Evolutionary conservation across 2,329 filamentous ascomycete genomes (phyloP), one percentile per base, ranked within the genome.

Genomic region (Raffaelea arxii): DNA sequence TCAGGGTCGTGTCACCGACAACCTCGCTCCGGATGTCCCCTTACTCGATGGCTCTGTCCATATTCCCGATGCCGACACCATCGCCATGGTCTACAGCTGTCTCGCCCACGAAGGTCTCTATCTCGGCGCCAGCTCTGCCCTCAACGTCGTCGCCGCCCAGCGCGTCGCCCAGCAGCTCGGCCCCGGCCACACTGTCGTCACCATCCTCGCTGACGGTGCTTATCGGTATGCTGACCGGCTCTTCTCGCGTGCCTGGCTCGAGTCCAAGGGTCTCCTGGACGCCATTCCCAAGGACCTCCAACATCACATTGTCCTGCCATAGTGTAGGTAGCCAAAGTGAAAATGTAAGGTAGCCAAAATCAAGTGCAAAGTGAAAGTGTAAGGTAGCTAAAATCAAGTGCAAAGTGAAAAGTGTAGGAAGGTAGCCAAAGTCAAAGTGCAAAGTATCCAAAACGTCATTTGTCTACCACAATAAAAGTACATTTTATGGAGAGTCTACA

Each of bases 41-140:
- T 72, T 94, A 39, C 60, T 97, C 16, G 92, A 97, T 66, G 90
- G 84, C 49, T 87, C 88, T 30, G 60, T 98, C 58, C 75, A 82
- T 62, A 88, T 98, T 55, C 76, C 80, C 51, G 92, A 98, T 62
- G 89, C 92, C 70, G 90, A 94, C 77, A 94, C 82, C 58, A 91
- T 98, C 56, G 87, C 86, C 66, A 97, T 96, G 92, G 88, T 98
- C 39, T 98, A 97, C 70, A 75, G 91, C 53, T 95, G 91, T 61
- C 71, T 98, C 52, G 90, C 97, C 59, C 89, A 97, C 67, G 92
- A 98, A 63, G 92, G 92, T 2, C 68, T 98, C 44, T 98, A 98
- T 64, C 75, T 98, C 2, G 92, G 92, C 52, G 92, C 92, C 32
- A 95, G 88, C 68, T 94, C 87, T 22, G 86, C 87, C 49, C 71